Conservation (phyloP, 495 filamentous ascomycete species). For the Penicillium egyptiacum region DNA sequence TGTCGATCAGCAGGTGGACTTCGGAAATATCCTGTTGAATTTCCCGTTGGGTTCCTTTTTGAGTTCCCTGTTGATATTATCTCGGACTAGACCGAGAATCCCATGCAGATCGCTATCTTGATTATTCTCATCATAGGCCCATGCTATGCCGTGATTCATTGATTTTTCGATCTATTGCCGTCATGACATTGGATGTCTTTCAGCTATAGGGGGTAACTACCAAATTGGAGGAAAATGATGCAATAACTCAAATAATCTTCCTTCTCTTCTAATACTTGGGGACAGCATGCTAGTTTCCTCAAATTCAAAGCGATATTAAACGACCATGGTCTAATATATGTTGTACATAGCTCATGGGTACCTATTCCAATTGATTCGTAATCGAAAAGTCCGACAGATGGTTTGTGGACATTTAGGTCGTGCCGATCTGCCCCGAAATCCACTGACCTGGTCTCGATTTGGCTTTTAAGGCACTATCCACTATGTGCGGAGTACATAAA, state of each 20-base stretch:
- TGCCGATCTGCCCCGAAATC: not conserved
- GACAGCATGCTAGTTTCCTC: not conserved
- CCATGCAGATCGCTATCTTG: conserved; percentile 1
- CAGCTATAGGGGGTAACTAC: not conserved
- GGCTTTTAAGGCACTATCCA: not conserved
- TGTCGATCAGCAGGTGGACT: conserved; percentile 3
- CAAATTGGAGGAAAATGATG: not conserved
- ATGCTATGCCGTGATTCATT: not conserved
- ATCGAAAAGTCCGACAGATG: not conserved
- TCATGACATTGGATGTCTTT: not conserved
- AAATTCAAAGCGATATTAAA: not conserved
- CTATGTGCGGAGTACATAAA: not conserved
- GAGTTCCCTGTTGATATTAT: not conserved
- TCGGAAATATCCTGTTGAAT: not conserved
- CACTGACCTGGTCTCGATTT: not conserved
- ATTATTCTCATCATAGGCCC: not conserved
- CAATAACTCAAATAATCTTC: not conserved
- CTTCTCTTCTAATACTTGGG: not conserved
- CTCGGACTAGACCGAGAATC: not conserved
- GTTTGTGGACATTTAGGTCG: not conserved
- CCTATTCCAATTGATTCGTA: not conserved
- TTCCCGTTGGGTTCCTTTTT: too few relatives aligned
- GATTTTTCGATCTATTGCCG: not conserved
- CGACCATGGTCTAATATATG: too few relatives aligned
- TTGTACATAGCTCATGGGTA: not conserved